These are phyloP conservation scores for Orbilia blumenaviensis DNA, from an alignment of 2,329 filamentous ascomycete genomes.

Conservation along the genomic window DNA sequence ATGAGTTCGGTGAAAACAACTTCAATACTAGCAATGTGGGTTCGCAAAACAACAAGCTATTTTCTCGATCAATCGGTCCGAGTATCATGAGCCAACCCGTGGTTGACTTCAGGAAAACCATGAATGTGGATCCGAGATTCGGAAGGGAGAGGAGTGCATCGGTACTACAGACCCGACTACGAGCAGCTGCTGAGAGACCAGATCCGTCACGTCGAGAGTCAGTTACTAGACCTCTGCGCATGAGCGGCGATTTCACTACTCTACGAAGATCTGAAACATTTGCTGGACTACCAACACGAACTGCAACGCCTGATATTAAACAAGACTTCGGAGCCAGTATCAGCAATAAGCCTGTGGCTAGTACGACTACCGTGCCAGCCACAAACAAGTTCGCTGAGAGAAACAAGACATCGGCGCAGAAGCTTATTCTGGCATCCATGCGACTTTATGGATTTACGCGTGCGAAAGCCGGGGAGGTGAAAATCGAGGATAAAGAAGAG, in stretches of 20 bases:
- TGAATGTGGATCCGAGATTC: constrained; percentile 26
- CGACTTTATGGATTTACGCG: constrained; percentile 43
- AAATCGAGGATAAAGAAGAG: constrained; percentile 37
- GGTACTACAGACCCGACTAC: constrained; percentile 17
- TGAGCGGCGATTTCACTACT: constrained; percentile 4
- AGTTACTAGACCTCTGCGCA: constrained; percentile 6
- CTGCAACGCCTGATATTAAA: constrained; percentile 27
- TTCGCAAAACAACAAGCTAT: constrained; percentile 24
- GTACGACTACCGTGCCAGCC: background rate
- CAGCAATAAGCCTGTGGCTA: background rate
- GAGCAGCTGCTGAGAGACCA: constrained; percentile 34
- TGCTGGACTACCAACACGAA: background rate
- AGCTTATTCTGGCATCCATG: constrained; percentile 45
- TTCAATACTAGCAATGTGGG: background rate
- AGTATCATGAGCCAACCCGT: background rate
- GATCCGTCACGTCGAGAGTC: constrained; percentile 21
- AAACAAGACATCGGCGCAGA: constrained; percentile 32
- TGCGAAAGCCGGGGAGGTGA: constrained; percentile 31
- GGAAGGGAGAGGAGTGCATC: constrained; percentile 29
- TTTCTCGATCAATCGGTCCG: constrained; percentile 32
- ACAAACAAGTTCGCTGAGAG: constrained; percentile 33
- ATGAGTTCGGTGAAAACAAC: constrained; percentile 11
- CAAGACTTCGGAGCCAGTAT: background rate
- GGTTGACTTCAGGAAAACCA: constrained; percentile 29
- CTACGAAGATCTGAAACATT: constrained; percentile 41